Evolutionary conservation across 2,329 filamentous ascomycete species (phyloP), one percentile per base, ranked within the genome.

Genomic region (Diaporthe australafricana): DNA sequence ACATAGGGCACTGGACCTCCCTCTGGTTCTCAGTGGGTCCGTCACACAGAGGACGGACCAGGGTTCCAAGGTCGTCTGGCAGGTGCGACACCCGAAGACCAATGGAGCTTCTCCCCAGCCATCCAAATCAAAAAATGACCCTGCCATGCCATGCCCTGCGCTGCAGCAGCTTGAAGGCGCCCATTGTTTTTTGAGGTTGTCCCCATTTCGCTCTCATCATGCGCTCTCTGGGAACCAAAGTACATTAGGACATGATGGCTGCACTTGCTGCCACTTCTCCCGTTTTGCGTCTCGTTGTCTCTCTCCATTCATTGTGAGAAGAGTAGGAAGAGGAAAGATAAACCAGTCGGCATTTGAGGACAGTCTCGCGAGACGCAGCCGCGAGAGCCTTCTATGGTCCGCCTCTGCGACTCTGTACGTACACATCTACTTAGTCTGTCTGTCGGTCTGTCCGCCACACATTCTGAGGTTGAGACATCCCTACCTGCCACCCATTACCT

Each of bases 81-180:
- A 62, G 60, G 60, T 63, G 60, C 42, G 57, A 63, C 57, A 63
- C 40, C 22, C 22, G 17, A 38, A 32, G 42, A 27, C 57, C 57
- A 63, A 63, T 63, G 60, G 47, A 63, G 60, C 60, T 25, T 65
- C n/a, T 32, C 30, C 60, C 60, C 60, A 65, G 60, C 60, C 60
- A 65, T 65, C 60, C 60, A 65, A 65, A 65, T 65, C 60, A 20
- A 25, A 63, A 45, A 47, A n/a, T 30, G 42, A 48, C 30, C 60
- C 42, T 63, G 60, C 60, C 60, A 20, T 50, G 57, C 12, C 57
- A 11, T 40, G 57, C 27, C 57, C 57, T 63, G 57, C 57, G 11
- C 38, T 12, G 38, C 38, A 40, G 38, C 38, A 40, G 38, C 38
- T 40, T 3, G 38, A 40, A 40, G 38, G 8, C 38, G 38, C 38